Conservation (phyloP, 2,329 filamentous ascomycete genomes). For the Aspergillus fumigatiaffinis region DNA sequence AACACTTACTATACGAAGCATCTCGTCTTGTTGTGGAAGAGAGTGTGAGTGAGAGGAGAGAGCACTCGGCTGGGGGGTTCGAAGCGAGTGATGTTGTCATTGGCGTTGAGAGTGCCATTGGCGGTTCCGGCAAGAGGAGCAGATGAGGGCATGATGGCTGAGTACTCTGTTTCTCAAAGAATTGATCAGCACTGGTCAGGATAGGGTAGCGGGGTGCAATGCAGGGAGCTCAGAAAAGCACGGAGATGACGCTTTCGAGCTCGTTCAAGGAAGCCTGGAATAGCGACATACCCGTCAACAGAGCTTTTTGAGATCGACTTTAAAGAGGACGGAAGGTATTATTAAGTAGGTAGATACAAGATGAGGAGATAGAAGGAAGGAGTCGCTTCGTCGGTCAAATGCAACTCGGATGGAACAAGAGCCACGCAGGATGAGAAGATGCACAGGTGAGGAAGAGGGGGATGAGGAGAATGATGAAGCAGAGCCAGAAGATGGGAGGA, state of each 20-base stretch:
- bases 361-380: constrained; percentile 9
- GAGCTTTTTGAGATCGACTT: constrained; percentile 12
- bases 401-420: constrained; percentile 11
- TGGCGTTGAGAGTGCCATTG: constrained; percentile 62
- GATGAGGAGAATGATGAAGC: constrained; percentile 22
- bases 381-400: constrained; percentile 5
- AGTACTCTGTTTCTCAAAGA: constrained; percentile 10
- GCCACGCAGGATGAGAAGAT: constrained; percentile 13
- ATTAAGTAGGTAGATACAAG: constrained; percentile 13
- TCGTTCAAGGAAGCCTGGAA: background rate
- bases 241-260: background rate
- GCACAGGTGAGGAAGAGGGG: constrained; percentile 19
- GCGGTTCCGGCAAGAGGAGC: constrained; percentile 47
- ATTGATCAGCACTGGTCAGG: background rate
- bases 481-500: constrained; percentile 11
- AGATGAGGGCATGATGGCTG: constrained; percentile 54
- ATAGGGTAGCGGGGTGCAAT: background rate
- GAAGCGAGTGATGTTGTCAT: constrained; percentile 99
- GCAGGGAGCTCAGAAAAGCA: background rate
- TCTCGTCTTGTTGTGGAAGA: constrained; percentile 99
- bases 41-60: constrained; percentile 83
- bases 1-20: constrained; percentile 87
- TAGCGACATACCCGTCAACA: constrained; percentile 16
- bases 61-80: constrained; percentile 84
- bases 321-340: constrained; percentile 8